These are phyloP conservation scores for Escallonia rubra DNA, from an alignment of 129 eudicot species.

Conservation along the genomic window DNA sequence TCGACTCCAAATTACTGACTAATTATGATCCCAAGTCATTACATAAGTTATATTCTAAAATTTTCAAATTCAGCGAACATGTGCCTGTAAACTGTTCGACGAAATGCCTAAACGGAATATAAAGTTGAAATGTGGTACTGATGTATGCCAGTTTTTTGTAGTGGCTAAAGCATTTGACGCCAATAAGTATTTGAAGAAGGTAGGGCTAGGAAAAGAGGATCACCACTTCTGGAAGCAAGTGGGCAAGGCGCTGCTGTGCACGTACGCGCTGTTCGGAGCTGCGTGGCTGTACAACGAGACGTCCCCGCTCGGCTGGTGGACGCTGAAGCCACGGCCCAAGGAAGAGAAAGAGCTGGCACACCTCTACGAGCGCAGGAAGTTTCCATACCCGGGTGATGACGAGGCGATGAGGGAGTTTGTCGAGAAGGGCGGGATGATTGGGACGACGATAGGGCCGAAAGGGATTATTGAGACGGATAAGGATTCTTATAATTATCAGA, in stretches of 20 bases:
- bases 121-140: background rate
- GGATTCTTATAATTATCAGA: slow-evolving; percentile 67
- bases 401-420: slow-evolving; percentile 95
- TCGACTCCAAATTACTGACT: background rate
- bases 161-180: slow-evolving; percentile 45
- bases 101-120: slow-evolving; percentile 20
- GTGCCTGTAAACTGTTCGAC: slow-evolving; percentile 27
- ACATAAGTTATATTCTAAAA: background rate
- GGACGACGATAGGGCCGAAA: slow-evolving; percentile 77
- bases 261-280: slow-evolving; percentile 68
- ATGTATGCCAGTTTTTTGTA: slow-evolving; percentile 11
- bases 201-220: slow-evolving; percentile 80
- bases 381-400: slow-evolving; percentile 89
- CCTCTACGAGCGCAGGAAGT: slow-evolving; percentile 64
- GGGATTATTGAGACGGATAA: slow-evolving; percentile 65
- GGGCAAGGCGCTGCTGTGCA: slow-evolving; percentile 75
- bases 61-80: background rate
- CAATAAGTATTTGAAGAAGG: slow-evolving; percentile 58
- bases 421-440: slow-evolving; percentile 91
- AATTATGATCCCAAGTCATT: background rate
- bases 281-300: slow-evolving; percentile 85
- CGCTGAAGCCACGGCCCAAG: slow-evolving; percentile 76
- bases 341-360: slow-evolving; percentile 89
- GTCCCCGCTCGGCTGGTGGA: slow-evolving; percentile 98
- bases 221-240: slow-evolving; percentile 78